phyloP scores from a whole-genome alignment of 768 basidiomycete species.

The Collybia sordida region DNA sequence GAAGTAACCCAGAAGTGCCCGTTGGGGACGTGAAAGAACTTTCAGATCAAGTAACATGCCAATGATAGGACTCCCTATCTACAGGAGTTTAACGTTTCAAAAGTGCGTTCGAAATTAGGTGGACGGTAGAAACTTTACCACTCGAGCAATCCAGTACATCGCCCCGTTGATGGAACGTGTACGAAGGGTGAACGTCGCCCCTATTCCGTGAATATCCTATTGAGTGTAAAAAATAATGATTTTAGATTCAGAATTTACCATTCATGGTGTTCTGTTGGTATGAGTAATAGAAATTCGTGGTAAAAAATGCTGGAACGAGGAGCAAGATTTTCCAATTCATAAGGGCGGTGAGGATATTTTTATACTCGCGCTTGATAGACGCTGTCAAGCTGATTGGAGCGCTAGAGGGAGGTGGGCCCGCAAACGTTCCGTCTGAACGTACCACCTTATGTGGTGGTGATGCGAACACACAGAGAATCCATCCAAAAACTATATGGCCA shows the following conservation, averaged over 20 bases:
- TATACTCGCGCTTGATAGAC: conserved; percentile 18
- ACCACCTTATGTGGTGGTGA: conserved; percentile 26
- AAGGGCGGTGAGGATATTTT: conserved; percentile 17
- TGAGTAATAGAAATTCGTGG: conserved; percentile 30
- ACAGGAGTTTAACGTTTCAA: not conserved
- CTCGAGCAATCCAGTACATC: conserved; percentile 29
- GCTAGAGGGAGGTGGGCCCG: conserved; percentile 18
- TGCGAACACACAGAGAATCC: conserved; percentile 19
- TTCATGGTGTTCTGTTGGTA: conserved; percentile 29
- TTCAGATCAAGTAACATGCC: conserved; percentile 25
- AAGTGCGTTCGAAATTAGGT: too few relatives aligned
- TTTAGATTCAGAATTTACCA: conserved; percentile 9
- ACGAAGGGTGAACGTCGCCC: conserved; percentile 24
- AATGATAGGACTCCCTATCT: conserved; percentile 24
- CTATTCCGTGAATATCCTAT: conserved; percentile 4
- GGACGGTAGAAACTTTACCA: conserved; percentile 13
- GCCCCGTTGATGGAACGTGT: conserved; percentile 27
- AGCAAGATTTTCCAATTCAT: conserved; percentile 25
- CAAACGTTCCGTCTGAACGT: conserved; percentile 21
- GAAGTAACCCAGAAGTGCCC: conserved; percentile 21
- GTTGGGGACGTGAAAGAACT: conserved; percentile 25
- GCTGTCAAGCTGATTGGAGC: conserved; percentile 9
- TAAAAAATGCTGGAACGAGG: conserved; percentile 29
- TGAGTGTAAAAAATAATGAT: not conserved
- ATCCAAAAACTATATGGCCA: conserved; percentile 16